Conservation (phyloP, 2,329 filamentous ascomycete species). For the Rutstroemia sp. region DNA sequence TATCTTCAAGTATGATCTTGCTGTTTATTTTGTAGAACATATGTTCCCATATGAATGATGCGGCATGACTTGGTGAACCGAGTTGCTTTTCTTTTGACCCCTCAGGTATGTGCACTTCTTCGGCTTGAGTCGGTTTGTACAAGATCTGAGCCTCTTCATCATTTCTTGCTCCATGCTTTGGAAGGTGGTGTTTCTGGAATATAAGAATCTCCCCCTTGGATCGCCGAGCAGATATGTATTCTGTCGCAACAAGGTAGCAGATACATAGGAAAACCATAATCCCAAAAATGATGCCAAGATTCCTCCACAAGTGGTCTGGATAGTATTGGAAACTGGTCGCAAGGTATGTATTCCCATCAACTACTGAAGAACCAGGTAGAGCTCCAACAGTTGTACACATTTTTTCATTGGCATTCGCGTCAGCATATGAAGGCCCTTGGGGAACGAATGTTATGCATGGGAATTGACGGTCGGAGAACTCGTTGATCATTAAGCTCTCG, state of each 20-base stretch:
- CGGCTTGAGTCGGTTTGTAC: constrained; percentile 1
- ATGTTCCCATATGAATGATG: constrained; percentile 29
- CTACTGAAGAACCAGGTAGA: constrained; percentile 40
- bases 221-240: constrained; percentile 55
- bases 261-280: constrained; percentile 56
- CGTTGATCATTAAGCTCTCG: constrained; percentile 75
- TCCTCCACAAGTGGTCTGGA: constrained; percentile 35
- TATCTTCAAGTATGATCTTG: constrained; percentile 59
- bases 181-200: constrained; percentile 55
- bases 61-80: constrained; percentile 22
- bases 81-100: constrained; percentile 15
- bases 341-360: constrained; percentile 54
- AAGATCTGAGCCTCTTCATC: constrained; percentile 18
- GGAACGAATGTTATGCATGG: background rate
- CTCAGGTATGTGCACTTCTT: constrained; percentile 11
- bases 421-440: background rate
- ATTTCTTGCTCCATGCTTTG: constrained; percentile 23
- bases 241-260: constrained; percentile 56
- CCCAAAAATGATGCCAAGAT: constrained; percentile 62
- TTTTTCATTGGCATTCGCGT: background rate
- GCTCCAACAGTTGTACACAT: constrained; percentile 55
- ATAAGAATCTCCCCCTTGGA: constrained; percentile 72
- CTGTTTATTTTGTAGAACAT: constrained; percentile 71
- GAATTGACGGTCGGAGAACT: background rate
- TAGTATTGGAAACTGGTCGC: constrained; percentile 49